Percentiles rank a stretch among this genome's conserved stretches.
phyloP scores from a whole-genome alignment of 1,284 basidiomycete genomes.

The Pulveroboletus sp. region DNA sequence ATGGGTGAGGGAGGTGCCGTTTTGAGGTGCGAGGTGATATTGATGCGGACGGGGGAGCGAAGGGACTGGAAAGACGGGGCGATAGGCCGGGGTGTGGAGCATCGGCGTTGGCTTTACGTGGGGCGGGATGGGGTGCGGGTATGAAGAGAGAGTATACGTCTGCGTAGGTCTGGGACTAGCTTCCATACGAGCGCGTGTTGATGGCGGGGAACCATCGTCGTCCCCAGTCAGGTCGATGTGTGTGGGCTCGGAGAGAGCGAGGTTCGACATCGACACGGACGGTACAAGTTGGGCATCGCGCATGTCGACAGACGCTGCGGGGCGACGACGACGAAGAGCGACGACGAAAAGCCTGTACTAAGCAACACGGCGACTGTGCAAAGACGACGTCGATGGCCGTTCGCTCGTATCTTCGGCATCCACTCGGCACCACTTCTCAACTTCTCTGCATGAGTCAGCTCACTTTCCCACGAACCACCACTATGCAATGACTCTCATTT shows the following conservation, averaged over 20 bases:
- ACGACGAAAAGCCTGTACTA: not conserved
- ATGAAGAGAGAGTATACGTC: conserved; percentile 20
- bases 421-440: conserved; percentile 23
- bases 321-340: conserved; percentile 4
- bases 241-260: conserved; percentile 40
- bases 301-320: conserved; percentile 22
- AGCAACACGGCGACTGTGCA: conserved; percentile 14
- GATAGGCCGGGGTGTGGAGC: conserved; percentile 38
- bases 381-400: conserved; percentile 24
- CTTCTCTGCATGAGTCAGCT: conserved; percentile 28
- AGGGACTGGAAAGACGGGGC: conserved; percentile 49
- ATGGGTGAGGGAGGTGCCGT: conserved; percentile 18
- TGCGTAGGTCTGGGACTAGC: conserved; percentile 44
- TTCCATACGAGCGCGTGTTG: conserved; percentile 34
- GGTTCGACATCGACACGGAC: conserved; percentile 35
- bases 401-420: conserved; percentile 33
- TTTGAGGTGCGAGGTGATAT: conserved; percentile 24
- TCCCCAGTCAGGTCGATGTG: conserved; percentile 66
- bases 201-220: conserved; percentile 46
- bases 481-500: conserved; percentile 16
- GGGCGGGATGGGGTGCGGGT: conserved; percentile 19
- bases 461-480: conserved; percentile 21
- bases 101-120: conserved; percentile 28
- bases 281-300: conserved; percentile 32
- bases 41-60: conserved; percentile 33